These are phyloP conservation scores for Mycena vitilis DNA, from an alignment of 768 basidiomycete species.

Conservation along the genomic window DNA sequence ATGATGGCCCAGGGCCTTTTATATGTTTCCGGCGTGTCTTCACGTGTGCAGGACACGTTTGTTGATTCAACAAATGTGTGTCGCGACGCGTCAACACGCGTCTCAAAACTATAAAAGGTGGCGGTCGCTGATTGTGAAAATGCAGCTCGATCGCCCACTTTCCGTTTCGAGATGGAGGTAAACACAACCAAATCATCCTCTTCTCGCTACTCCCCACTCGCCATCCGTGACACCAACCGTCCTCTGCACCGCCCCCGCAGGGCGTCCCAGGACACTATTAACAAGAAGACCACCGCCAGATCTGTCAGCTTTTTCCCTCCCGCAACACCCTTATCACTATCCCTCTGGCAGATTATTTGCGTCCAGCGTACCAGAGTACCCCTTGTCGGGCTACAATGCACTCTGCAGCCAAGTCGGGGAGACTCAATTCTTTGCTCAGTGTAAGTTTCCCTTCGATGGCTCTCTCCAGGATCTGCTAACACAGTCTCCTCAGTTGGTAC, in stretches of 20 bases:
- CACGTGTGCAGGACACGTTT: not conserved
- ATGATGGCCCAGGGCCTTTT: not conserved
- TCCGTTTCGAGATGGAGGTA: not conserved
- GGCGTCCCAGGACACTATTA: not conserved
- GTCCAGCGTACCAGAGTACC: not conserved
- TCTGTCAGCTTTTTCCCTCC: not conserved
- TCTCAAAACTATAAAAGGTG: not conserved
- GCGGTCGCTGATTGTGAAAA: not conserved
- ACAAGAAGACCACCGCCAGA: not conserved
- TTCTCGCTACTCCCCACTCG: slow-evolving; percentile 1
- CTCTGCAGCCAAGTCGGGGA: not conserved
- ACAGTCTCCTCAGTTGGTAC: not conserved
- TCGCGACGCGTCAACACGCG: not conserved
- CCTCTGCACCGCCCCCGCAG: not conserved
- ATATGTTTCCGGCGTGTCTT: not conserved
- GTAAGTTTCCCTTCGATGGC: not conserved
- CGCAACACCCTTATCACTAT: not conserved
- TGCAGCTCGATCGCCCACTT: not conserved
- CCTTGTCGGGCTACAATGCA: not conserved
- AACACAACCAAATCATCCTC: not conserved
- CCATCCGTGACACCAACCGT: not conserved
- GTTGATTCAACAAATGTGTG: not conserved
- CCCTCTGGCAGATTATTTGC: not conserved
- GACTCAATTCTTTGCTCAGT: slow-evolving; percentile 4
- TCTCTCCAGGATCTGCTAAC: not conserved